Percentiles rank a stretch among this genome's conserved stretches.
These are phyloP conservation scores for Arachis stenosperma DNA, from an alignment of 306 rosid species.

Conservation along the genomic window DNA sequence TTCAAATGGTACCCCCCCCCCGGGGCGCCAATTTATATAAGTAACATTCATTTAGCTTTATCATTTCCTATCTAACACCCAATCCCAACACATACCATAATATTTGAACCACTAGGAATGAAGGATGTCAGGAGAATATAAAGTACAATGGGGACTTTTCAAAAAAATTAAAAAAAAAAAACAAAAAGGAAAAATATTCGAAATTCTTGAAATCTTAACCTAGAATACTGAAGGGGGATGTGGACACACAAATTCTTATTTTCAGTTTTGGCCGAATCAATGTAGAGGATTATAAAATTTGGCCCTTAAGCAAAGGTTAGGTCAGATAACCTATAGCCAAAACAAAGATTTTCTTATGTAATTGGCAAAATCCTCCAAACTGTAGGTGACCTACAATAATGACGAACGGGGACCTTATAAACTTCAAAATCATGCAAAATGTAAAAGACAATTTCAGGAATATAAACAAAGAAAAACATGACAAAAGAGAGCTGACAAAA, in stretches of 20 bases:
- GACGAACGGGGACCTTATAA: not conserved
- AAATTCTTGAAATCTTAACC: not conserved
- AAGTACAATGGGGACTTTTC: too few species aligned
- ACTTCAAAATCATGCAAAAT: not conserved
- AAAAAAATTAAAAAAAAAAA: not conserved
- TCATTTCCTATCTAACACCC: too few species aligned
- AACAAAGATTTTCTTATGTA: too few species aligned
- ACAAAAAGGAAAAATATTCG: not conserved
- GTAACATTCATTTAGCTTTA: too few species aligned
- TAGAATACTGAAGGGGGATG: not conserved
- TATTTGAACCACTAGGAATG: constrained; percentile 6
- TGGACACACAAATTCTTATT: not conserved
- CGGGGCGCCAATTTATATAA: too few species aligned
- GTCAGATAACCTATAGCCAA: not conserved
- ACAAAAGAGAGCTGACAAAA: constrained; percentile 7
- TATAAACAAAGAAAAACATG: constrained; percentile 1
- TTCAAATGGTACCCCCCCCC: too few species aligned
- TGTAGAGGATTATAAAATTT: not conserved
- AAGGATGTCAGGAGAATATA: not conserved
- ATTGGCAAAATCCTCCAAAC: not conserved
- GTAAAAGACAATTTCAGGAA: constrained; percentile 2
- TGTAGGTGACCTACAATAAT: not conserved
- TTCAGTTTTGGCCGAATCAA: not conserved
- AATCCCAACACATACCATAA: not conserved
- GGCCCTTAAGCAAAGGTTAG: not conserved